phyloP scores from a whole-genome alignment of 2,329 filamentous ascomycete genomes.

The Escovopsis weberi region DNA sequence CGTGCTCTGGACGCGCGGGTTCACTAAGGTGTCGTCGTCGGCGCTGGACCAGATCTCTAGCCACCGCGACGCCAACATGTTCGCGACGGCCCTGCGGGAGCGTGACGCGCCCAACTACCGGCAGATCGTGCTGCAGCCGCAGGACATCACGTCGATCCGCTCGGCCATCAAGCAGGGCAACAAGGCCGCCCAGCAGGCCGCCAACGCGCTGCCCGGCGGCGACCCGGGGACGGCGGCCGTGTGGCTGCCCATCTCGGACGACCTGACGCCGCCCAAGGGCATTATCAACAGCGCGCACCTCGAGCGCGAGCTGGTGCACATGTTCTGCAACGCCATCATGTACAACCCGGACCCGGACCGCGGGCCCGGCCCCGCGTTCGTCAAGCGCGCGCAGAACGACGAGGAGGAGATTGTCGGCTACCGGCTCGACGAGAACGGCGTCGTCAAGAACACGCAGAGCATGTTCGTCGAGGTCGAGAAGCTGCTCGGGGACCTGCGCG shows the following conservation, averaged over 20 bases:
- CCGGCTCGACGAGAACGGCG: constrained; percentile 64
- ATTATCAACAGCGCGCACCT: constrained; percentile 90
- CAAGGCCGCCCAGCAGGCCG: constrained; percentile 45
- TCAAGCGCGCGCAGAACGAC: constrained; percentile 29
- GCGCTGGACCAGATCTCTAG: constrained; percentile 64
- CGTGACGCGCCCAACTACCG: constrained; percentile 63
- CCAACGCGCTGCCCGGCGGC: constrained; percentile 44
- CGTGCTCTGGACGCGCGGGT: constrained; percentile 61
- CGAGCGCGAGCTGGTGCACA: constrained; percentile 84
- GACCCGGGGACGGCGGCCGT: constrained; percentile 42
- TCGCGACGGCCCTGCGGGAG: constrained; percentile 60
- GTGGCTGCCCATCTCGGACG: constrained; percentile 55
- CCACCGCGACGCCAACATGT: constrained; percentile 67
- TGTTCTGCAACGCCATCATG: constrained; percentile 98
- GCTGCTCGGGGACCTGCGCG: constrained; percentile 60
- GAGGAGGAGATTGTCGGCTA: constrained; percentile 40
- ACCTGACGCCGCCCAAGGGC: constrained; percentile 70
- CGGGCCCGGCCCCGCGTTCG: constrained; percentile 50
- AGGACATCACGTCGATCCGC: constrained; percentile 66
- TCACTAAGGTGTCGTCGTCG: constrained; percentile 57
- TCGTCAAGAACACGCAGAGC: constrained; percentile 73
- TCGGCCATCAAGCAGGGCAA: constrained; percentile 61
- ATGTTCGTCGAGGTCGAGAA: constrained; percentile 86
- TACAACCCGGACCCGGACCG: constrained; percentile 77
- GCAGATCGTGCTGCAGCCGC: constrained; percentile 57